phyloP scores from a whole-genome alignment of 768 basidiomycete species.

The Russula sp. region DNA sequence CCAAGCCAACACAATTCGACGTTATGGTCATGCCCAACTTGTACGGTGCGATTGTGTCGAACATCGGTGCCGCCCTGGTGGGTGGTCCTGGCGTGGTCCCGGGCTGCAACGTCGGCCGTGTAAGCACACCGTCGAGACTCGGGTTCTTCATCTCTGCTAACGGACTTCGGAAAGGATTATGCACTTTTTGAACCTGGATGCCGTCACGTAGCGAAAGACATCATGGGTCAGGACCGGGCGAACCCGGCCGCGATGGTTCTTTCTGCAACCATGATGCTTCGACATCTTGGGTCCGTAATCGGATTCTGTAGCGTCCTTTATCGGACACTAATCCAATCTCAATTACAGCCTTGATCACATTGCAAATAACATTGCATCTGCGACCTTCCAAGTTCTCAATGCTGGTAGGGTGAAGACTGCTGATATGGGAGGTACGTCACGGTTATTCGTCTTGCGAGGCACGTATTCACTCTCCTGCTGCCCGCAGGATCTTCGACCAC shows the following conservation, averaged over 20 bases:
- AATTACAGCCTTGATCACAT: conserved; percentile 74
- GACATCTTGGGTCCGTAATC: conserved; percentile 79
- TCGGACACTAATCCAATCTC: conserved; percentile 14
- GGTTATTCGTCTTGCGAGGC: background rate
- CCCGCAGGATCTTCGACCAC: conserved; percentile 78
- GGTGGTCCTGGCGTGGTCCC: conserved; percentile 98
- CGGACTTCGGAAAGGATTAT: conserved; percentile 58
- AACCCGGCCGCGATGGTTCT: conserved; percentile 98
- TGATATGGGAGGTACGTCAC: conserved; percentile 83
- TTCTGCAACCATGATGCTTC: conserved; percentile 95
- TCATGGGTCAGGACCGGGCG: conserved; percentile 93
- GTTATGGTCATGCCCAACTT: conserved; percentile 99
- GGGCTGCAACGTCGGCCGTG: conserved; percentile 94
- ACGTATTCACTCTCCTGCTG: conserved; percentile 12
- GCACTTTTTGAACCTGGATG: conserved; percentile 99
- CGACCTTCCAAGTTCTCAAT: conserved; percentile 90
- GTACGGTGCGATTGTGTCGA: conserved; percentile 96
- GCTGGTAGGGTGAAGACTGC: conserved; percentile 84
- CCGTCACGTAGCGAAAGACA: conserved; percentile 89
- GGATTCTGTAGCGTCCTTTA: conserved; percentile 11
- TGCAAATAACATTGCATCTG: conserved; percentile 88
- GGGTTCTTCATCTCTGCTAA: background rate
- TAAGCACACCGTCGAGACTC: conserved; percentile 34
- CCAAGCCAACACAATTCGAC: conserved; percentile 92
- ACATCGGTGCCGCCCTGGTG: conserved; percentile 97